Evolutionary conservation across 2,329 filamentous ascomycete species (phyloP), one percentile per base, ranked within the genome.

Genomic region (Penicillium glabrum): DNA sequence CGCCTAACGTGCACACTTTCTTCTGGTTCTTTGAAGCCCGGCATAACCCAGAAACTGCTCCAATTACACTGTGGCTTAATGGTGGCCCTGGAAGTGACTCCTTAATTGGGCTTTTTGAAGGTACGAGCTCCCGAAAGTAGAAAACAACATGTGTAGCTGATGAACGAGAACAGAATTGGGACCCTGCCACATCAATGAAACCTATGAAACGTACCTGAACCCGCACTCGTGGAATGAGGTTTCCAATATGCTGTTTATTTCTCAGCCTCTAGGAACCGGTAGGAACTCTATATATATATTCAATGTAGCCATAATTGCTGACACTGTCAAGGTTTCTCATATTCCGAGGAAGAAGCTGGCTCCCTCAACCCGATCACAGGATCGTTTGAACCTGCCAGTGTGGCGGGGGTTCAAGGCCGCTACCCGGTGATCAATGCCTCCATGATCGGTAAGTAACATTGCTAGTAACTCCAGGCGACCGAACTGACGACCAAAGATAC

Each of bases 181-280:
- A 6, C 75, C 76, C n/a, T 78, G 76, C 59, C 67, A 69, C 44
- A 71, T 83, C 46, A 78, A 79, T 37, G 72, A 77, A 53, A 70
- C 75, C 29, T 72, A 77, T 50, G 70, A 77, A 16, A 74, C 78
- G 14, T 72, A 75, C 61, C 70, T 79, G 67, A 88, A 88, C 65
- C 82, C 83, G 5, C 82, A 85, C 72, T 80, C 80, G 9, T 88
- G 83, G 83, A 85, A 80, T 62, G 80, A 85, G 58, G 79, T 80
- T 26, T 83, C 80, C 35, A 86, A 86, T 66, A 74, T 88, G 70
- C 73, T 88, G 10, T 87, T 86, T 71, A 75, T 88, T 51, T 83
- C 83, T 53, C 84, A 87, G 69, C 85, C 85, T 10, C 74, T 83
- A n/a, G 82, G 82, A 33, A 79, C 81, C 27, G 84, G 83, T 75